Evolutionary conservation across 305 asterid genomes (phyloP).

Genomic region (Fraxinus latifolia): DNA sequence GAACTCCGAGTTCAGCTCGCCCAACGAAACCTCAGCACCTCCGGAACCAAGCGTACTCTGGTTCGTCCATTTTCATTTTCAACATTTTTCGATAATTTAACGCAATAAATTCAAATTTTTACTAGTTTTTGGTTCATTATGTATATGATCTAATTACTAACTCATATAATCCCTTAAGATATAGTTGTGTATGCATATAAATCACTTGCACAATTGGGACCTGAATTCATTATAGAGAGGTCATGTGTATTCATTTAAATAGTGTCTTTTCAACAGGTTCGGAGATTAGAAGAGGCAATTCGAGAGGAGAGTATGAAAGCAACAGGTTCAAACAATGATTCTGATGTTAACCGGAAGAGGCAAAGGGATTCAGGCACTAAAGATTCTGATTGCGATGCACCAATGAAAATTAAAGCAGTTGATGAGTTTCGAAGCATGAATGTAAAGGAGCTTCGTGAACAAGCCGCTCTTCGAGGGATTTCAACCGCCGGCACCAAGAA

Average conservation of each 20-base stretch:
- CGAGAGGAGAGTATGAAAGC: constrained; percentile 36
- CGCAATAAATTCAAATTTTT: background rate
- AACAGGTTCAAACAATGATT: constrained; percentile 22
- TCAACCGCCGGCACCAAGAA: constrained; percentile 52
- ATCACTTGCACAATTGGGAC: background rate
- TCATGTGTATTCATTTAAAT: background rate
- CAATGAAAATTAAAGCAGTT: constrained; percentile 42
- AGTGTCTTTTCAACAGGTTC: constrained; percentile 41
- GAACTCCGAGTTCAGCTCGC: constrained; percentile 60
- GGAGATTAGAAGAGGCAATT: constrained; percentile 59
- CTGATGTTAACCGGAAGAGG: constrained; percentile 38
- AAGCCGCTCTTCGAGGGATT: constrained; percentile 49
- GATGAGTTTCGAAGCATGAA: constrained; percentile 49
- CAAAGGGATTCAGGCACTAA: constrained; percentile 36
- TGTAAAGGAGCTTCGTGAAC: constrained; percentile 58
- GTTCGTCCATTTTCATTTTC: constrained; percentile 23
- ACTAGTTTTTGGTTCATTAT: background rate
- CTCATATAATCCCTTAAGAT: background rate
- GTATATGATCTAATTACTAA: too few relatives aligned
- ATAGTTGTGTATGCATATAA: background rate
- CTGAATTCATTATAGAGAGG: background rate
- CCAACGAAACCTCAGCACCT: constrained; percentile 67
- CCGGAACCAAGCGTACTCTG: constrained; percentile 66
- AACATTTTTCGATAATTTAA: background rate
- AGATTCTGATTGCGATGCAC: constrained; percentile 32